Base-by-base conservation (phyloP, 1,139 yeast species). In the Nakaseomyces sp. region DNA sequence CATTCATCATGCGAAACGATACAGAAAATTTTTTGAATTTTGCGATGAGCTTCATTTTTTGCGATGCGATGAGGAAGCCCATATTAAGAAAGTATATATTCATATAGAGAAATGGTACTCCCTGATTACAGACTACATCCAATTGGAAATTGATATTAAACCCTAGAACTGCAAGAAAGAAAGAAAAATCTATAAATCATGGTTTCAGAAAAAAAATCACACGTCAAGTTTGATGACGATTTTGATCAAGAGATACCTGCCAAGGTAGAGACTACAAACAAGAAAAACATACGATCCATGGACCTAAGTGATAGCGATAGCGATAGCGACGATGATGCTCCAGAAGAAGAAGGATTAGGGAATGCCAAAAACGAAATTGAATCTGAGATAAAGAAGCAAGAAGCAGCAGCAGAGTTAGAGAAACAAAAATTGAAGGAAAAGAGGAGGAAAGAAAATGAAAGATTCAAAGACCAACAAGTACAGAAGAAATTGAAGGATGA, bases 381-480 rank as follows among this genome's bases (percentile, higher is more conserved):
- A 47, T 61, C 61, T 43, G 60, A 67, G 43, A 66, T 72, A 47
- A 66, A 64, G 41, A 63, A 68, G 47, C 50, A 58, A 35, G 57
- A 55, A 40, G 63, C 65, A 42, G 57, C 68, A 18, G 61, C 68
- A 43, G 65, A 64, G 42, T 62, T 65, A 50, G 58, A 61, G 46
- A 67, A 67, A 48, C 61, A 63, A 49, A 56, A 59, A 46, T 67
- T 70, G 50, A 71, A 67, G 58, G 74, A 72, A 52, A 74, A 68
- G 61, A 69, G 82, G 66, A 71, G 74, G 59, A 64, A 69, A 53
- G 70, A 69, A 50, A 72, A 76, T 53, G 63, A 66, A 47, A 66
- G 64, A 42, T 73, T 72, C 53, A 67, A 45, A 26, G 60, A 70
- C 49, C 74, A 76, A 55, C 80, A 77, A 41, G 55, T 53, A 30